phyloP scores from a whole-genome alignment of 345 rosid genomes.

The Syzygium oleosum region DNA sequence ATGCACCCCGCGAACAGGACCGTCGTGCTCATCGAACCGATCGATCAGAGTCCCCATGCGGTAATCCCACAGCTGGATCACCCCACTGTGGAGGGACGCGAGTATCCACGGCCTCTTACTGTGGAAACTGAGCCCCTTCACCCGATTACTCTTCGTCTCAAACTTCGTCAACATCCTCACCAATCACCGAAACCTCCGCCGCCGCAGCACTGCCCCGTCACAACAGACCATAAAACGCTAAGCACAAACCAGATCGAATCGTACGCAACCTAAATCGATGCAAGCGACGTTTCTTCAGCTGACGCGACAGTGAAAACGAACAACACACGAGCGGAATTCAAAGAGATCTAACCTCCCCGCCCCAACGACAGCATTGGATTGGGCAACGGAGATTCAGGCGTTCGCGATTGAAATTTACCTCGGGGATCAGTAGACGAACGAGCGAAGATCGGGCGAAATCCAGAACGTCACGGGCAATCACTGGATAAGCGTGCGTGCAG shows the following conservation, averaged over 20 bases:
- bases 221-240: neutral
- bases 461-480: neutral
- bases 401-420: neutral
- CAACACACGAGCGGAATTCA: neutral
- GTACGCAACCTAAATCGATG: neutral
- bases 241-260: neutral
- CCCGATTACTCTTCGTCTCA: constrained; percentile 97
- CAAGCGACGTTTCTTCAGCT: neutral
- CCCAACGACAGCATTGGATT: neutral
- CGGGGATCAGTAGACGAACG: neutral
- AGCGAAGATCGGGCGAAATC: neutral
- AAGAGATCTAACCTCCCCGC: neutral
- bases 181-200: neutral
- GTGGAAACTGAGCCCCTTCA: constrained; percentile 95
- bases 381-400: neutral
- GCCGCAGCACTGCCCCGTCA: neutral
- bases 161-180: constrained; percentile 86
- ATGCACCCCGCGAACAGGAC: constrained; percentile 98
- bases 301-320: neutral
- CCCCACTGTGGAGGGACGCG: constrained; percentile 97
- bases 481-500: neutral
- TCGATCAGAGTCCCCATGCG: constrained; percentile 95
- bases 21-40: constrained; percentile 93
- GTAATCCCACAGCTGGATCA: constrained; percentile 99
- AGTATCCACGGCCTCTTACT: constrained; percentile 96